Conservation (phyloP, 1,284 basidiomycete species). For the Ustilago loliicola region DNA sequence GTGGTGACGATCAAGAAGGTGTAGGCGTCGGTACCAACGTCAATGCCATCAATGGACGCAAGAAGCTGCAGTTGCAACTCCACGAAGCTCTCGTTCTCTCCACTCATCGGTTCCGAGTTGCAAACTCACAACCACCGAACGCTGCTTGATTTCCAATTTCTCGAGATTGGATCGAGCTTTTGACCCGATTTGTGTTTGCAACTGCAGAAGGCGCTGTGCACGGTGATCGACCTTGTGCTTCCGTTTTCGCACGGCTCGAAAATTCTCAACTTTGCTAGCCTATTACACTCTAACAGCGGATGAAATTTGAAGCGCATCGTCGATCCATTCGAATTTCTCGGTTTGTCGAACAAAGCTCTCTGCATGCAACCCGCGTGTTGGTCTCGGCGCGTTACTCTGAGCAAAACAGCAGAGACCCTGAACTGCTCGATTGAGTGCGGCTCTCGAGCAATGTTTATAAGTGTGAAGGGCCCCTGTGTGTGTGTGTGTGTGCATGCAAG, state of each 20-base stretch:
- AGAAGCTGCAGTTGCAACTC: conserved; percentile 2
- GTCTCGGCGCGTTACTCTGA: conserved; percentile 17
- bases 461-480: background rate
- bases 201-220: background rate
- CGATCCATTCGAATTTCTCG: conserved; percentile 25
- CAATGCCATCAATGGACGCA: conserved; percentile 6
- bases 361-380: conserved; percentile 25
- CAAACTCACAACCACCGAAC: conserved; percentile 2
- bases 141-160: conserved; percentile 2
- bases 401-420: conserved; percentile 21
- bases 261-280: background rate
- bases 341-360: background rate
- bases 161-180: background rate
- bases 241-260: conserved; percentile 9
- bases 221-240: conserved; percentile 7
- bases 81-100: conserved; percentile 7
- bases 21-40: background rate
- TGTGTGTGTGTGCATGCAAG: conserved; percentile 24
- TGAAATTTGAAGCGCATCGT: background rate
- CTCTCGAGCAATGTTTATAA: conserved; percentile 6
- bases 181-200: conserved; percentile 6
- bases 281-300: conserved; percentile 7
- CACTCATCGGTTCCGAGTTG: conserved; percentile 18
- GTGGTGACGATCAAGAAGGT: conserved; percentile 10
- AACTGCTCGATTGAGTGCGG: background rate